Evolutionary conservation across 2,329 filamentous ascomycete species (phyloP).

Genomic region (Torrubiellomyces zombiae): DNA sequence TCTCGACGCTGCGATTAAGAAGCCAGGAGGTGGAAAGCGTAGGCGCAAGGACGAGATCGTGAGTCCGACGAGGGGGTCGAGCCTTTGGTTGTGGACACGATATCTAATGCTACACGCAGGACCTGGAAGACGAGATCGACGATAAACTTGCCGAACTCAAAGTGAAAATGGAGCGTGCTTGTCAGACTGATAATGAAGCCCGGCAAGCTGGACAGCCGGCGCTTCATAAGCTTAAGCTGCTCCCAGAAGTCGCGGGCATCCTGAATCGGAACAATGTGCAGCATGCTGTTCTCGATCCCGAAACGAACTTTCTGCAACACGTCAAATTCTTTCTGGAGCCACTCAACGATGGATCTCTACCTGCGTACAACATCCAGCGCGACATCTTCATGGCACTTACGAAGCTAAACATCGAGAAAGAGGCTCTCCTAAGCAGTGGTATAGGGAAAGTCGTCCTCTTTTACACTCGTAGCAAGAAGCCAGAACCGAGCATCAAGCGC

Average conservation of each 20-base stretch:
- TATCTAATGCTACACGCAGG: too few species aligned
- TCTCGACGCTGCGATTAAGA: conserved; percentile 79
- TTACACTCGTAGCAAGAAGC: conserved; percentile 88
- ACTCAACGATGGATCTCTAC: conserved; percentile 80
- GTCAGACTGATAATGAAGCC: conserved; percentile 68
- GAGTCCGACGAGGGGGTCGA: conserved; percentile 16
- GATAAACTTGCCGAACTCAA: conserved; percentile 80
- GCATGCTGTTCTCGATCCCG: conserved; percentile 74
- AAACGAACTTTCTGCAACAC: conserved; percentile 86
- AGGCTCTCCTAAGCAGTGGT: conserved; percentile 73
- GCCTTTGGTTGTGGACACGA: conserved; percentile 4
- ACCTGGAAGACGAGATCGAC: conserved; percentile 80
- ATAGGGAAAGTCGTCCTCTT: conserved; percentile 95
- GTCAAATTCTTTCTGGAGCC: conserved; percentile 97
- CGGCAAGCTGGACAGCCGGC: conserved; percentile 68
- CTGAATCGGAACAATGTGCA: conserved; percentile 81
- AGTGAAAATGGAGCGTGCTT: conserved; percentile 77
- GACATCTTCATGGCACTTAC: conserved; percentile 74
- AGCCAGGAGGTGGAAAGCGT: conserved; percentile 45
- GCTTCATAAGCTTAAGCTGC: conserved; percentile 80
- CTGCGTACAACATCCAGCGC: conserved; percentile 93
- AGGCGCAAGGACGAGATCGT: conserved; percentile 81
- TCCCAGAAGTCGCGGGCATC: conserved; percentile 76
- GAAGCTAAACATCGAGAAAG: conserved; percentile 77
- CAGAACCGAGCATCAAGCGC: conserved; percentile 77